These are phyloP conservation scores for Pichia sp. DNA, from an alignment of 1,139 yeast genomes.

Conservation along the genomic window DNA sequence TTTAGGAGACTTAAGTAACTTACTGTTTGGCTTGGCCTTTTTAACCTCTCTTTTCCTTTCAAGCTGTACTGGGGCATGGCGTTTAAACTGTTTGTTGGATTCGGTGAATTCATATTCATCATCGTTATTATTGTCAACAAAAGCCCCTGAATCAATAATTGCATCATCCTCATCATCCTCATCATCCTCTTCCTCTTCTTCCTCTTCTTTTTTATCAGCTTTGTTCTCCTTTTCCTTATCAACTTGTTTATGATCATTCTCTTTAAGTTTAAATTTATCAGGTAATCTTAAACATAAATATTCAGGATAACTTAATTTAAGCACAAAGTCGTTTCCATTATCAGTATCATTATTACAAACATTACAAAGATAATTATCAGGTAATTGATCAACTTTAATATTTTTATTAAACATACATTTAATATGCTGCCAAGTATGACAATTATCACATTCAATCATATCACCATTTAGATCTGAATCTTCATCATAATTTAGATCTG, in stretches of 20 bases:
- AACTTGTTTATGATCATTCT: conserved; percentile 7
- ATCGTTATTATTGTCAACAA: not conserved
- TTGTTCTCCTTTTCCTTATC: conserved; percentile 12
- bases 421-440: conserved; percentile 83
- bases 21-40: not conserved
- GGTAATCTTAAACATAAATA: conserved; percentile 18
- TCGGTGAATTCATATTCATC: not conserved
- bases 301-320: conserved; percentile 27
- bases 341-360: conserved; percentile 35
- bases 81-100: not conserved
- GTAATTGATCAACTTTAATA: conserved; percentile 32
- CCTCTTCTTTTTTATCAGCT: no score
- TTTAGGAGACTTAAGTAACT: not conserved
- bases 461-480: conserved; percentile 54
- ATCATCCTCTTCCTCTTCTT: conserved; percentile 14
- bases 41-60: conserved; percentile 11
- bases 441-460: conserved; percentile 75
- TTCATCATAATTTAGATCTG: conserved; percentile 56
- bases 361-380: conserved; percentile 45
- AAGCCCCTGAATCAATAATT: conserved; percentile 1
- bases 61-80: conserved; percentile 3
- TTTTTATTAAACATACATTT: conserved; percentile 57
- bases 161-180: conserved; percentile 10
- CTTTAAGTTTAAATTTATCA: conserved; percentile 1
- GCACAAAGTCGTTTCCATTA: conserved; percentile 32